Percentiles rank a stretch among this genome's conserved stretches.
Conservation (phyloP, 2,329 filamentous ascomycete genomes). For the Sarocladiaceae sp. region DNA sequence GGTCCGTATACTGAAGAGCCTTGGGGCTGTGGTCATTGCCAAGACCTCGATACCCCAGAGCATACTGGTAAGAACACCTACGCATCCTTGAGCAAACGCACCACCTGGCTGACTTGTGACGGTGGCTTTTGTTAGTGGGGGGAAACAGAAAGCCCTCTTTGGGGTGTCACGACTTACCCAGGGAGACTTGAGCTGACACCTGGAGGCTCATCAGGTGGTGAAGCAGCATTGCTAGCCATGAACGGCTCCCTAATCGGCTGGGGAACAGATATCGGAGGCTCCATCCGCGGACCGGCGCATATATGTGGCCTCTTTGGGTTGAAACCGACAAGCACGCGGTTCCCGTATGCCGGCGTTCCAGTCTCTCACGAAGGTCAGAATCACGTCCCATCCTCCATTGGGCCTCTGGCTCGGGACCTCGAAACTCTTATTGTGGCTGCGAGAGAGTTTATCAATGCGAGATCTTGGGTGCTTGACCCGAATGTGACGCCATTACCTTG, state of each 20-base stretch:
- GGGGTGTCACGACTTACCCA: not conserved
- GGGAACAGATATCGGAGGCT: slow-evolving; percentile 43
- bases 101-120: not conserved
- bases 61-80: slow-evolving; percentile 32
- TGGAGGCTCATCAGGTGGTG: slow-evolving; percentile 63
- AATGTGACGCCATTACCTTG: slow-evolving; percentile 35
- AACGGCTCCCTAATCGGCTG: slow-evolving; percentile 34
- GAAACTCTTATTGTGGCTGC: slow-evolving; percentile 33
- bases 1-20: slow-evolving; percentile 50
- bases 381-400: slow-evolving; percentile 28
- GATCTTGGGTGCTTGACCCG: slow-evolving; percentile 38
- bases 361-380: slow-evolving; percentile 21
- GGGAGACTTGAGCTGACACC: slow-evolving; percentile 56
- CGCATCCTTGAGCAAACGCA: too few relatives aligned
- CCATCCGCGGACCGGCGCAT: slow-evolving; percentile 37
- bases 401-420: slow-evolving; percentile 20
- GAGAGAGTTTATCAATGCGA: slow-evolving; percentile 28
- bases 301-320: slow-evolving; percentile 40
- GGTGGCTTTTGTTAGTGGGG: not conserved
- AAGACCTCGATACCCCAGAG: slow-evolving; percentile 67
- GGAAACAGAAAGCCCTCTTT: not conserved
- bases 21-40: slow-evolving; percentile 61
- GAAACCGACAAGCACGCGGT: slow-evolving; percentile 20
- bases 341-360: not conserved
- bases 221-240: slow-evolving; percentile 34